A percentile compares a stretch with the other conserved stretches of the same genome.
phyloP scores from a whole-genome alignment of 371 early-diverging fungal species.

The Haplosporangium sp. region DNA sequence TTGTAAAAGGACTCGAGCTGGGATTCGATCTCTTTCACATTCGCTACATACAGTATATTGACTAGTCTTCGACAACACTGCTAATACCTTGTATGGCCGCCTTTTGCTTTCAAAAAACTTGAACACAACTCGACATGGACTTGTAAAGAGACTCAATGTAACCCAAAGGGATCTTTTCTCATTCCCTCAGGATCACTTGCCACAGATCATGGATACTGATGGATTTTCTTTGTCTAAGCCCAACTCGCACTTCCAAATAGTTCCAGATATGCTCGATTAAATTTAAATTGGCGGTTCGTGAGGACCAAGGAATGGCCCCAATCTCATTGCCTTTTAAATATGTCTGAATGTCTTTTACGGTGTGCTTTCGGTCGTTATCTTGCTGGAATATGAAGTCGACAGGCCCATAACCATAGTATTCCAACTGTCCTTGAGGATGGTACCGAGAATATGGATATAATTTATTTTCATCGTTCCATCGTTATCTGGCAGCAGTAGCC shows the following conservation, averaged over 20 bases:
- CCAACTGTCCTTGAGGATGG: slow-evolving; percentile 8
- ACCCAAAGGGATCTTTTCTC: background rate
- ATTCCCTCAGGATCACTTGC: slow-evolving; percentile 10
- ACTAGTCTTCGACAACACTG: background rate
- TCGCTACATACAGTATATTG: background rate
- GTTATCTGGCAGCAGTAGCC: slow-evolving; percentile 14
- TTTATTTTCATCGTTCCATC: slow-evolving; percentile 14
- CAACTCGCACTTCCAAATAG: slow-evolving; percentile 11
- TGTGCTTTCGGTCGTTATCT: slow-evolving; percentile 16
- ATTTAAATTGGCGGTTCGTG: slow-evolving; percentile 10
- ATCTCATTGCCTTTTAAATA: background rate
- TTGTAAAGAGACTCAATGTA: background rate
- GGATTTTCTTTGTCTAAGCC: background rate
- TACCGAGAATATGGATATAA: slow-evolving; percentile 5
- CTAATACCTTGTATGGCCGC: slow-evolving; percentile 5
- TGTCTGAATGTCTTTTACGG: background rate
- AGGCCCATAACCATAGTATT: background rate
- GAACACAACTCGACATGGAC: slow-evolving; percentile 1
- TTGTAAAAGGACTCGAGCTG: too few species aligned
- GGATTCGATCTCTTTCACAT: too few species aligned
- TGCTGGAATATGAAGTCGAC: slow-evolving; percentile 10
- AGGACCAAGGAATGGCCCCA: slow-evolving; percentile 6
- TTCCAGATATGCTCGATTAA: slow-evolving; percentile 11
- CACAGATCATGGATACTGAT: slow-evolving; percentile 13
- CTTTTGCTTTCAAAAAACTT: slow-evolving; percentile 6